Percentiles rank a stretch among this genome's conserved stretches.
Conservation (phyloP, 305 asterid species). For the Fraxinus angustifolia region DNA sequence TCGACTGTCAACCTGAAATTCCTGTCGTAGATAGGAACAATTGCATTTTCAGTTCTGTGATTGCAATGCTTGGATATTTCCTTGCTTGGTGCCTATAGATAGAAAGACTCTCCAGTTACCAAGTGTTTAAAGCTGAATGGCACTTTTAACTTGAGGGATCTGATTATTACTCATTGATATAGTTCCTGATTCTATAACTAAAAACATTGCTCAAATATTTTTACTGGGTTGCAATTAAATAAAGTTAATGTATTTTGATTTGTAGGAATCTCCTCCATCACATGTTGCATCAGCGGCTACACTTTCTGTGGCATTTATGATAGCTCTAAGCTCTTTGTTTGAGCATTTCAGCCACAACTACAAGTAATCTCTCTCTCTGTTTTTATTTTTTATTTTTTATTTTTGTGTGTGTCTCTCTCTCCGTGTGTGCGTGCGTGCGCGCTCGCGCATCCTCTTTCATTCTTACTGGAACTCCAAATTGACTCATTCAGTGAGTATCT, state of each 20-base stretch:
- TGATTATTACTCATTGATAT: not conserved
- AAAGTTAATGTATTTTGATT: slow-evolving; percentile 4
- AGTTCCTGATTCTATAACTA: not conserved
- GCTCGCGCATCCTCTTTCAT: not conserved
- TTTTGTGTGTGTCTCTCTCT: not conserved
- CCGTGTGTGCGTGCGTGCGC: not conserved
- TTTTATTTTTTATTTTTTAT: no score
- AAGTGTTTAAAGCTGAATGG: not conserved
- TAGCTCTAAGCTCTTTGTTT: slow-evolving; percentile 67
- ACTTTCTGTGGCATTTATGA: slow-evolving; percentile 95
- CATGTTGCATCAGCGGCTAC: slow-evolving; percentile 97
- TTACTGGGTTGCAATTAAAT: not conserved
- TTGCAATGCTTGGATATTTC: not conserved
- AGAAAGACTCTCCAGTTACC: not conserved
- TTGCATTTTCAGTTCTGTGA: not conserved
- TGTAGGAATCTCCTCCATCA: slow-evolving; percentile 79
- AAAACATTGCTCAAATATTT: not conserved
- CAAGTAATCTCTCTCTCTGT: slow-evolving; percentile 45
- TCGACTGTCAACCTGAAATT: not conserved
- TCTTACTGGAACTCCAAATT: not conserved
- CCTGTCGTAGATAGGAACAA: not conserved
- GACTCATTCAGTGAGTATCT: not conserved
- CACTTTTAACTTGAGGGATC: not conserved
- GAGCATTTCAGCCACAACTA: slow-evolving; percentile 67
- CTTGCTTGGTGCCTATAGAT: not conserved